These are phyloP conservation scores for Mentha longifolia DNA, from an alignment of 257 asterid species.

Conservation along the genomic window DNA sequence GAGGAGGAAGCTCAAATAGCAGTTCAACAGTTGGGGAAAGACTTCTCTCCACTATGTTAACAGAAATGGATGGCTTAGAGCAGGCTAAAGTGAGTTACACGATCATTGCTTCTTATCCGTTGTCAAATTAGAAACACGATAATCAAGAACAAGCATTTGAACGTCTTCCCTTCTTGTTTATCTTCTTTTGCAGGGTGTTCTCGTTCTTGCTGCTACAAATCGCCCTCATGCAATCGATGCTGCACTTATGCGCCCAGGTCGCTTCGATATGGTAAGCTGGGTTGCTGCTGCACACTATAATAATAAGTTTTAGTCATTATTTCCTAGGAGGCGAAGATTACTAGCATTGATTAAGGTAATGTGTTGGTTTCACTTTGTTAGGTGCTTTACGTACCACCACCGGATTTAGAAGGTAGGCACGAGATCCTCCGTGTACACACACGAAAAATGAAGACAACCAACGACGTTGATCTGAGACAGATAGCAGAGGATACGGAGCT, in stretches of 20 bases:
- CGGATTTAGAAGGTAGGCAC: slow-evolving; percentile 73
- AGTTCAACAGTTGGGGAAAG: slow-evolving; percentile 88
- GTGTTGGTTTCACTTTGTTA: slow-evolving; percentile 18
- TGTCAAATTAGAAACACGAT: slow-evolving; percentile 8
- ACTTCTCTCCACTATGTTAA: slow-evolving; percentile 84
- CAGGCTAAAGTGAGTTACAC: slow-evolving; percentile 71
- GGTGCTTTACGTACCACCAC: slow-evolving; percentile 96
- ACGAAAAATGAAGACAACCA: slow-evolving; percentile 62
- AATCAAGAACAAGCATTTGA: background rate
- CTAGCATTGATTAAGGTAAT: background rate
- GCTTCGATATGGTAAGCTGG: slow-evolving; percentile 80
- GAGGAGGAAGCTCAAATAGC: slow-evolving; percentile 82
- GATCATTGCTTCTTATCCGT: slow-evolving; percentile 10
- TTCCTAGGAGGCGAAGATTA: background rate
- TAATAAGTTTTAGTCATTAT: background rate
- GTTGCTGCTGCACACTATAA: background rate
- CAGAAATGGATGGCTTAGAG: slow-evolving; percentile 98
- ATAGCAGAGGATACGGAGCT: slow-evolving; percentile 77
- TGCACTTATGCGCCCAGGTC: slow-evolving; percentile 97
- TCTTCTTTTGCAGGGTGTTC: slow-evolving; percentile 73
- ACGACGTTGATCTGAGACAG: slow-evolving; percentile 62
- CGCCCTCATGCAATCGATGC: slow-evolving; percentile 90
- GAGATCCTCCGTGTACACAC: slow-evolving; percentile 89
- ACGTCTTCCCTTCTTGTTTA: slow-evolving; percentile 14
- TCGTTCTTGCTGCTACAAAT: slow-evolving; percentile 96